A percentile compares a stretch with the other conserved stretches of the same genome.
Conservation (phyloP, 116 monocot genomes). For the Cymodocea nodosa region DNA sequence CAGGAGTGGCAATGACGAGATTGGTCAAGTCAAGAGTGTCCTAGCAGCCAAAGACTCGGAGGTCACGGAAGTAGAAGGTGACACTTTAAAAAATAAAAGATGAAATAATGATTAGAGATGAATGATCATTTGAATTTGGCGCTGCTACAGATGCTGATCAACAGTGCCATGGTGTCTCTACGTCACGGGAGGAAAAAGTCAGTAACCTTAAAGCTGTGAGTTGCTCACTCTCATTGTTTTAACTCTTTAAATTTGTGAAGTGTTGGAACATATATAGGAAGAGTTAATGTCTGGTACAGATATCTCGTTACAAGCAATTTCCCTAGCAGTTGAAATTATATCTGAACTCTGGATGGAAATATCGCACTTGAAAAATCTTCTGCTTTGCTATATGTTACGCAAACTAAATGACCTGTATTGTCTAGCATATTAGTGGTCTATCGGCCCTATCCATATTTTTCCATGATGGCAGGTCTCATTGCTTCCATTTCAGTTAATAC, state of each 20-base stretch:
- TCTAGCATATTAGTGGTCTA: no score
- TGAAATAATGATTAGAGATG: neutral
- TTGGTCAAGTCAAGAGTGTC: conserved; percentile 22
- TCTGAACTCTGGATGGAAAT: no score
- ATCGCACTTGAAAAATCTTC: no score
- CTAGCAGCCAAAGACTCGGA: conserved; percentile 41
- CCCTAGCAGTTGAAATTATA: no score
- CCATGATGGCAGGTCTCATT: no score
- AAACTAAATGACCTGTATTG: neutral
- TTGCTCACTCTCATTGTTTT: conserved; percentile 5
- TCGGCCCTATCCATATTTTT: no score
- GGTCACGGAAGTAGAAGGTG: conserved; percentile 73
- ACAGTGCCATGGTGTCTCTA: conserved; percentile 65
- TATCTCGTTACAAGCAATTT: no score
- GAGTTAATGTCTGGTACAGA: no score
- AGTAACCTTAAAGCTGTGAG: conserved; percentile 88
- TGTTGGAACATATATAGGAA: neutral
- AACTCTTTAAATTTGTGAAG: neutral
- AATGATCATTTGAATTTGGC: conserved; percentile 1
- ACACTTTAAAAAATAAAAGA: neutral
- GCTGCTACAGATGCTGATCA: conserved; percentile 62
- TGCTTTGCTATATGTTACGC: no score
- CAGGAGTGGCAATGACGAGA: conserved; percentile 54
- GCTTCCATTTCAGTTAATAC: no score
- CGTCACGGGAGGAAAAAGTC: conserved; percentile 83